These are phyloP conservation scores for Talaromyces albobiverticillius DNA, from an alignment of 2,329 filamentous ascomycete species.

Conservation along the genomic window DNA sequence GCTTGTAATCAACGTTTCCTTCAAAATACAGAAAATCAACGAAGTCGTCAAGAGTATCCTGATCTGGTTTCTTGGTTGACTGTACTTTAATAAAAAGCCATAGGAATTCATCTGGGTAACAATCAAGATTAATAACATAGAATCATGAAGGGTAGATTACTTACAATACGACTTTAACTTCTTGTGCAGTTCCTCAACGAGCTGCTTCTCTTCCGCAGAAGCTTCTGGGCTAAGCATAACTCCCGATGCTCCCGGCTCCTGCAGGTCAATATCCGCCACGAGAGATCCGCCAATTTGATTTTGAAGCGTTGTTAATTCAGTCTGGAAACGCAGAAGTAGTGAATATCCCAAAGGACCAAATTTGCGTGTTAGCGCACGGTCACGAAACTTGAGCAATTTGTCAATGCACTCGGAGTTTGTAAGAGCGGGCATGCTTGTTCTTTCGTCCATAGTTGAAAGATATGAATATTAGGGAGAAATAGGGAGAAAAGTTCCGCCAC, in stretches of 20 bases:
- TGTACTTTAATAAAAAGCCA: background rate
- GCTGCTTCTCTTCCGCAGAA: background rate
- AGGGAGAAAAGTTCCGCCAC: background rate
- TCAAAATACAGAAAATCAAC: background rate
- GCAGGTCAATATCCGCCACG: background rate
- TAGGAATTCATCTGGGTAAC: background rate
- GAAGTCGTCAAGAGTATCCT: background rate
- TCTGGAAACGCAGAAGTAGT: background rate
- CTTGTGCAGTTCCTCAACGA: background rate
- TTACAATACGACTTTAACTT: background rate
- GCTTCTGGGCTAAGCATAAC: background rate
- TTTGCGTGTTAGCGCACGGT: conserved; percentile 4
- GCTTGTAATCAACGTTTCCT: background rate
- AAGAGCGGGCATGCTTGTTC: background rate
- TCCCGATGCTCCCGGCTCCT: background rate
- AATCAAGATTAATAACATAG: background rate
- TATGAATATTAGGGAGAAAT: background rate
- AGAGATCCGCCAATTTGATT: background rate
- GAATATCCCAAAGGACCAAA: background rate
- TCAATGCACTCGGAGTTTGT: background rate
- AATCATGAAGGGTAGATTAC: background rate
- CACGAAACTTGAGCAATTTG: background rate
- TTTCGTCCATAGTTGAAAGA: too few species aligned
- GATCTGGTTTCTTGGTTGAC: background rate
- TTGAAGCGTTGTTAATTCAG: background rate